A percentile compares a stretch with the other conserved stretches of the same genome.
Evolutionary conservation across 192 early-diverging fungal species (phyloP).

Genomic region (Coemansia sp.): DNA sequence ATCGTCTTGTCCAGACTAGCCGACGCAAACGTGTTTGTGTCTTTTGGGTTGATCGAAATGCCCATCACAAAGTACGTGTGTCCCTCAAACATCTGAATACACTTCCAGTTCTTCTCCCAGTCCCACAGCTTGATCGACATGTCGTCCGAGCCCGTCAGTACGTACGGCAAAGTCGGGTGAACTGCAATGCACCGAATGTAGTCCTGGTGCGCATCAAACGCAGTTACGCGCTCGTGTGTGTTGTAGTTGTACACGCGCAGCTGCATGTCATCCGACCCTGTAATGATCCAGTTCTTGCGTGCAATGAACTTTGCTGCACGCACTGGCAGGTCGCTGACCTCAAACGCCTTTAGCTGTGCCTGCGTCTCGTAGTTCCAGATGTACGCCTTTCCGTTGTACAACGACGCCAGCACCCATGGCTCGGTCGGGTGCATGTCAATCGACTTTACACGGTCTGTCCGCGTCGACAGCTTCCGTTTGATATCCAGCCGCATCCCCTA

Average conservation of each 20-base stretch:
- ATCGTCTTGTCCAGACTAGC: conserved; percentile 94
- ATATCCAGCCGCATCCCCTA: conserved; percentile 61
- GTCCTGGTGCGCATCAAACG: conserved; percentile 95
- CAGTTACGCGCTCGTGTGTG: conserved; percentile 95
- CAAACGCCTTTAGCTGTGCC: conserved; percentile 94
- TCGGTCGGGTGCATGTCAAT: conserved; percentile 99
- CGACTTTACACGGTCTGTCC: conserved; percentile 91
- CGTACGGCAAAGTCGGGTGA: conserved; percentile 91
- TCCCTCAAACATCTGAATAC: conserved; percentile 94
- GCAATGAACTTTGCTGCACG: conserved; percentile 97
- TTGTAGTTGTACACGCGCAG: conserved; percentile 99
- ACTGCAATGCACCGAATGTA: conserved; percentile 96
- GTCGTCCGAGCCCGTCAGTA: conserved; percentile 95
- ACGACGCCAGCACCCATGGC: conserved; percentile 94
- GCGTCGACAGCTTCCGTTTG: conserved; percentile 62
- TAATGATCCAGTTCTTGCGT: conserved; percentile 94
- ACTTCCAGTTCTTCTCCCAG: conserved; percentile 99
- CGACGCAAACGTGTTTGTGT: conserved; percentile 97
- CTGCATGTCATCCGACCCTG: conserved; percentile 97
- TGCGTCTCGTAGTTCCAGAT: conserved; percentile 99
- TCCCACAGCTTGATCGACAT: conserved; percentile 98
- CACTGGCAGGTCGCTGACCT: conserved; percentile 92
- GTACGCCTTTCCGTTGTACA: conserved; percentile 93
- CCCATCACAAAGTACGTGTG: conserved; percentile 98
- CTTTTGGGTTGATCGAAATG: conserved; percentile 97